Conservation (phyloP, 2,329 filamentous ascomycete genomes). For the Clonostachys sp. region DNA sequence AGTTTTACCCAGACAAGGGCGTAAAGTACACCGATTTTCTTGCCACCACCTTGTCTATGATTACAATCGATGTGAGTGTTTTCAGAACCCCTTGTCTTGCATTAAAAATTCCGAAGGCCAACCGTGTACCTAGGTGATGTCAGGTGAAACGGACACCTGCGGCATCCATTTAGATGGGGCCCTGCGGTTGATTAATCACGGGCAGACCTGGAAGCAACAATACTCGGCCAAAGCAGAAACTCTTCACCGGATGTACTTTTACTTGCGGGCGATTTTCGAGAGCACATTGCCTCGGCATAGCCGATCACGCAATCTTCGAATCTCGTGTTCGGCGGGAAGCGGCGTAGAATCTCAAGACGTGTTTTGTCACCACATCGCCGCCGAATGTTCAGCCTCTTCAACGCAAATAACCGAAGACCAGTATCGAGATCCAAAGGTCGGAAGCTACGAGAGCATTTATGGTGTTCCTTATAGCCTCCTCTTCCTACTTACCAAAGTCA, state of each 20-base stretch:
- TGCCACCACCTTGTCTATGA: constrained; percentile 18
- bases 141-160: constrained; percentile 10
- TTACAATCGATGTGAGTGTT: constrained; percentile 13
- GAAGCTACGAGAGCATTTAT: constrained; percentile 8
- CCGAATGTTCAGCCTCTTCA: background rate
- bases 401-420: background rate
- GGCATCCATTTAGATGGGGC: constrained; percentile 8
- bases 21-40: constrained; percentile 17
- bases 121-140: constrained; percentile 6
- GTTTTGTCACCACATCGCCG: background rate
- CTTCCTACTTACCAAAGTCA: constrained; percentile 2
- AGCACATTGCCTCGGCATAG: constrained; percentile 2
- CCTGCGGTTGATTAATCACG: constrained; percentile 5
- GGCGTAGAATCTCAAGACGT: background rate
- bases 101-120: background rate
- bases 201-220: constrained; percentile 3
- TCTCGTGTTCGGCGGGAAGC: too few relatives aligned
- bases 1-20: constrained; percentile 2
- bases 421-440: background rate
- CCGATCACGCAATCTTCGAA: too few relatives aligned
- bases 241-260: constrained; percentile 11
- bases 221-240: constrained; percentile 3
- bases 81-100: background rate
- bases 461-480: constrained; percentile 8
- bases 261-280: constrained; percentile 9